These are phyloP conservation scores for Ceratocystis destructans DNA, from an alignment of 2,329 filamentous ascomycete species.

Conservation along the genomic window DNA sequence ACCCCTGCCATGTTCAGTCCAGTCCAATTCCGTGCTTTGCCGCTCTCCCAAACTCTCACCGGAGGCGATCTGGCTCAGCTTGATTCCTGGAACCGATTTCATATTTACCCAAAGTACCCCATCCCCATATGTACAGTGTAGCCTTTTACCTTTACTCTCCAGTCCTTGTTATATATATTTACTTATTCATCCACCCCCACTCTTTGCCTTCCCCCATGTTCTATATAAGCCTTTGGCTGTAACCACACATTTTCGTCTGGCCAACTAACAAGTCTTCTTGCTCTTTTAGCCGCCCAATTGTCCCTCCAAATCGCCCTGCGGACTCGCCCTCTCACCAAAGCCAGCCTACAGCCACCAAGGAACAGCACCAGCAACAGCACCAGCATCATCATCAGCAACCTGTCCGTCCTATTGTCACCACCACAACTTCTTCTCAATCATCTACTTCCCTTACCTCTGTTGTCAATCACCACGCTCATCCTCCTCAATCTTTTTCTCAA, in stretches of 20 bases:
- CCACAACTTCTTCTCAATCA: neutral
- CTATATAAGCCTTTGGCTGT: neutral
- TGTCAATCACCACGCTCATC: slow-evolving; percentile 4
- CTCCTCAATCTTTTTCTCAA: neutral
- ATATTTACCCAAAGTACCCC: slow-evolving; percentile 4
- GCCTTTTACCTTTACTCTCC: neutral
- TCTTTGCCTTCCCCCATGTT: neutral
- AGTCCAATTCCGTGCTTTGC: slow-evolving; percentile 5
- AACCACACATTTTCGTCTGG: neutral
- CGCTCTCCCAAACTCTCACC: slow-evolving; percentile 2
- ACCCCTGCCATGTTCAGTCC: slow-evolving; percentile 3
- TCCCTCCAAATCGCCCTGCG: slow-evolving; percentile 1
- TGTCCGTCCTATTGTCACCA: neutral
- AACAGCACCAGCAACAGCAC: neutral
- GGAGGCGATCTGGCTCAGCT: slow-evolving; percentile 7
- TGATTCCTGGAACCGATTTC: neutral
- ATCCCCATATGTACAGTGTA: neutral
- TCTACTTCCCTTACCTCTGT: slow-evolving; percentile 1
- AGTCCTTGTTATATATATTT: neutral
- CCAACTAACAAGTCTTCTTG: slow-evolving; percentile 2
- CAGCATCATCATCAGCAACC: neutral
- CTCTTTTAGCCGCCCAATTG: slow-evolving; percentile 8
- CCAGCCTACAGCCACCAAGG: neutral
- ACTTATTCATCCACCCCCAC: neutral
- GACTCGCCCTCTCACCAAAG: slow-evolving; percentile 4